Conservation (phyloP, 1,284 basidiomycete species). For the Marasmius tenuissimus region DNA sequence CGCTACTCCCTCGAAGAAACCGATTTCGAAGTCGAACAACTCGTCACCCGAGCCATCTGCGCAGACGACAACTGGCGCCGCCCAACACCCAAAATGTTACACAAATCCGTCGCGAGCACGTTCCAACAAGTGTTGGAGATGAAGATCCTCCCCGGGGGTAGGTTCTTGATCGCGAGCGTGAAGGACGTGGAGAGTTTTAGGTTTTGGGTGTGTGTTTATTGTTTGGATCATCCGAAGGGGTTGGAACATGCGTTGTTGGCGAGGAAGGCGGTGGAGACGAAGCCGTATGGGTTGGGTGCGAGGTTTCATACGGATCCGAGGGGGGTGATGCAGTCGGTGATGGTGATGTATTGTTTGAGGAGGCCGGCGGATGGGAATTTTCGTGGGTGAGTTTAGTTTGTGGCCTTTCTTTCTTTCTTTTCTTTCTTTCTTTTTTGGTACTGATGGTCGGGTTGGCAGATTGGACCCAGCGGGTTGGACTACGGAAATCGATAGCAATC, state of each 20-base stretch:
- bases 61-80: slow-evolving; percentile 59
- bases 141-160: slow-evolving; percentile 66
- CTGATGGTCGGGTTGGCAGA: slow-evolving; percentile 24
- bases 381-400: slow-evolving; percentile 5
- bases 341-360: slow-evolving; percentile 46
- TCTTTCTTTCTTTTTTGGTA: slow-evolving; percentile 8
- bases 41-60: slow-evolving; percentile 61
- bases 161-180: slow-evolving; percentile 64
- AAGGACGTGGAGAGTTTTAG: slow-evolving; percentile 40
- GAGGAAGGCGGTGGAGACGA: slow-evolving; percentile 46
- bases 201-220: slow-evolving; percentile 55
- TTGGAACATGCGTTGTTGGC: slow-evolving; percentile 49
- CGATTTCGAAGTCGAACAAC: slow-evolving; percentile 60
- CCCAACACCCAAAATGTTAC: slow-evolving; percentile 35
- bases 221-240: slow-evolving; percentile 50
- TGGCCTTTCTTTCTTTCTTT: not conserved
- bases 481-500: slow-evolving; percentile 44
- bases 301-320: slow-evolving; percentile 47
- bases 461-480: slow-evolving; percentile 48
- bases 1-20: slow-evolving; percentile 44
- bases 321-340: slow-evolving; percentile 49
- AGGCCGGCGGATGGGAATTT: slow-evolving; percentile 8
- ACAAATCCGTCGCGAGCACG: slow-evolving; percentile 34
- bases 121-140: slow-evolving; percentile 55
- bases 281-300: slow-evolving; percentile 60